Conservation (phyloP, 2,329 filamentous ascomycete genomes). For the Aspergillus carbonarius region DNA sequence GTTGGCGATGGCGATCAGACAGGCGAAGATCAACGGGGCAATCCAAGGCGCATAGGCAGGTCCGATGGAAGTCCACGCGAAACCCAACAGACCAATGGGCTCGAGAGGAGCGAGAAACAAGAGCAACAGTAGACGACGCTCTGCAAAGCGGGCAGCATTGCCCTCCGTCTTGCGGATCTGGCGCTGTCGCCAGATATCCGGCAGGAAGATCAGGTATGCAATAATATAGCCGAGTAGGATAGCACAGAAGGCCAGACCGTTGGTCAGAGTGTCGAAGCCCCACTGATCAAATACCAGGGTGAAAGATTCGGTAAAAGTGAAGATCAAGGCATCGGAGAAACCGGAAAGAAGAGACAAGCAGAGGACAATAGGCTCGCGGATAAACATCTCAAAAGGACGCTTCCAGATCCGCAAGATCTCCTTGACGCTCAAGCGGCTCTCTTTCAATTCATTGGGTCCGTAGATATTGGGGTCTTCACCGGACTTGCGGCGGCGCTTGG, state of each 20-base stretch:
- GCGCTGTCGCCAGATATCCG: constrained; percentile 53
- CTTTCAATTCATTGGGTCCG: constrained; percentile 67
- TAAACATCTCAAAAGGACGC: constrained; percentile 63
- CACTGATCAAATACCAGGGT: constrained; percentile 60
- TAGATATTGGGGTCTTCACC: constrained; percentile 62
- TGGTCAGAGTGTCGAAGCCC: constrained; percentile 52
- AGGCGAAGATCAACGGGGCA: constrained; percentile 59
- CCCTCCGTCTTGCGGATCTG: constrained; percentile 49
- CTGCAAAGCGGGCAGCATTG: constrained; percentile 61
- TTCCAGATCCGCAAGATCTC: constrained; percentile 60
- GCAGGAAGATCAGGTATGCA: constrained; percentile 58
- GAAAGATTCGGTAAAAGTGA: constrained; percentile 66
- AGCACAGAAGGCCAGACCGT: constrained; percentile 57
- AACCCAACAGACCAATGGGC: constrained; percentile 62
- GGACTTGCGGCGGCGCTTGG: constrained; percentile 67
- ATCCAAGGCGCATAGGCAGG: constrained; percentile 60
- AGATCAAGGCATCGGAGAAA: constrained; percentile 65
- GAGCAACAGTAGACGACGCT: constrained; percentile 61
- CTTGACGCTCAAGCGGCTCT: constrained; percentile 56
- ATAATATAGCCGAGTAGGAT: constrained; percentile 60
- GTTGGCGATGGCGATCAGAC: constrained; percentile 64
- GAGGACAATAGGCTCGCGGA: constrained; percentile 64
- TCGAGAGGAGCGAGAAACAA: constrained; percentile 60
- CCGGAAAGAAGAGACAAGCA: constrained; percentile 61
- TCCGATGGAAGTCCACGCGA: constrained; percentile 60